Conservation (phyloP, 2,329 filamentous ascomycete species). For the Fusarium acutatum region DNA sequence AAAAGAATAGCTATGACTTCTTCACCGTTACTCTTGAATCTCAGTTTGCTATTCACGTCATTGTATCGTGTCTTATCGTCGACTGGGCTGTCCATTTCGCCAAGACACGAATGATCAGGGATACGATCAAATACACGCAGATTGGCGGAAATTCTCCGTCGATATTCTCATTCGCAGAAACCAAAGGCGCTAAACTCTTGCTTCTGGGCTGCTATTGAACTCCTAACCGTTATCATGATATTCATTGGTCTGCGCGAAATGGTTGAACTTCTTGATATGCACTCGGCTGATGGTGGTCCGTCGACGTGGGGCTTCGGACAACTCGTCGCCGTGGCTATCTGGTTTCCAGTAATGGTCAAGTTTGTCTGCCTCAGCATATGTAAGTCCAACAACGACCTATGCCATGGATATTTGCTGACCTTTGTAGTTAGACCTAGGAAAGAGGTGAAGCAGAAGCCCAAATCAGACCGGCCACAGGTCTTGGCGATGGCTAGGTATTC, state of each 20-base stretch:
- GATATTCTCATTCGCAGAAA: background rate
- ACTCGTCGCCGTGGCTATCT: slow-evolving; percentile 6
- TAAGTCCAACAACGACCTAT: accelerated
- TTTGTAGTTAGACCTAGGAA: background rate
- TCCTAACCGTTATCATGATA: background rate
- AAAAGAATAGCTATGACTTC: background rate
- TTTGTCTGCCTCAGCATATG: background rate
- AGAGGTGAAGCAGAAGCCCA: background rate
- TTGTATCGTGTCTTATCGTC: background rate
- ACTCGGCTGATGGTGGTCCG: background rate
- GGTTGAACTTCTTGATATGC: background rate
- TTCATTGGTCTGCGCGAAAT: background rate
- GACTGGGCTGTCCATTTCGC: background rate
- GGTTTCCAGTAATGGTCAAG: background rate
- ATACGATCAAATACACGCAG: background rate
- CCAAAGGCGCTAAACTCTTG: background rate
- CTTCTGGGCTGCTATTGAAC: background rate
- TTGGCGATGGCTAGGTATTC: background rate
- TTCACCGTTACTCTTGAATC: background rate
- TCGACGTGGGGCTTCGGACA: background rate
- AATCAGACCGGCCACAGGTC: background rate
- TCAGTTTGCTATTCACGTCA: background rate
- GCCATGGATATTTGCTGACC: background rate
- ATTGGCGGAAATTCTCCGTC: background rate
- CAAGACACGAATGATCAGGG: background rate